These are phyloP conservation scores for Pseudoperonospora humuli DNA, from an alignment of 352 stramenopile species.

Conservation along the genomic window DNA sequence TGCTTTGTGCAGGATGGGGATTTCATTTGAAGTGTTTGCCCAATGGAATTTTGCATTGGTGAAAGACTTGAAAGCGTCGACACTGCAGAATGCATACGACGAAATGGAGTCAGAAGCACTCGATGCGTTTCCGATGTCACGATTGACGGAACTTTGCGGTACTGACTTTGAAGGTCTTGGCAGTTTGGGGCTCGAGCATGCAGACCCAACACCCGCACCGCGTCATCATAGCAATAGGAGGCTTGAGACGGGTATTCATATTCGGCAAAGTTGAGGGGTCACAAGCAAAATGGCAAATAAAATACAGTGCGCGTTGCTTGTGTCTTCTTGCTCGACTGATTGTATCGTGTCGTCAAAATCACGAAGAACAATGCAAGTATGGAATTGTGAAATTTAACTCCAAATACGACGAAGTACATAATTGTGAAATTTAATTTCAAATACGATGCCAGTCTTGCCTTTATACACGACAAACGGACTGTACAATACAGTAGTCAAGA, in stretches of 20 bases:
- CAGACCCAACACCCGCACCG: constrained; percentile 35
- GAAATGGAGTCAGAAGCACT: constrained; percentile 53
- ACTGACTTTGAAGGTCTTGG: constrained; percentile 42
- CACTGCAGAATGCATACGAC: constrained; percentile 41
- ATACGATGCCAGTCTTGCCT: too few species aligned
- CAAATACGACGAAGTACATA: too few species aligned
- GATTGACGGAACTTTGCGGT: constrained; percentile 53
- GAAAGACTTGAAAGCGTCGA: constrained; percentile 68
- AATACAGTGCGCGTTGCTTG: too few species aligned
- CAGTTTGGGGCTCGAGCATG: constrained; percentile 66
- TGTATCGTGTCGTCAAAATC: too few species aligned
- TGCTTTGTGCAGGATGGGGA: constrained; percentile 44
- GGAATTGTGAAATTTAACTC: too few species aligned
- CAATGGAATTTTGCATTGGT: constrained; percentile 71
- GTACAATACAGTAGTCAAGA: too few species aligned
- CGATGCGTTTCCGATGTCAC: constrained; percentile 47
- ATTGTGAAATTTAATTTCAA: too few species aligned
- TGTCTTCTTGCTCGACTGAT: constrained; percentile 1
- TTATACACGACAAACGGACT: too few species aligned
- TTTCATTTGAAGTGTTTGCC: constrained; percentile 54
- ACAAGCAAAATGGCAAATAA: background rate
- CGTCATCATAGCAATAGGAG: constrained; percentile 35
- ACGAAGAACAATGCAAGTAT: too few species aligned
- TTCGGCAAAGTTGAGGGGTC: constrained; percentile 49
- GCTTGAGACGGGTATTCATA: constrained; percentile 81